These are phyloP conservation scores for Ophiostoma quercus DNA, from an alignment of 2,329 filamentous ascomycete genomes.

Conservation along the genomic window DNA sequence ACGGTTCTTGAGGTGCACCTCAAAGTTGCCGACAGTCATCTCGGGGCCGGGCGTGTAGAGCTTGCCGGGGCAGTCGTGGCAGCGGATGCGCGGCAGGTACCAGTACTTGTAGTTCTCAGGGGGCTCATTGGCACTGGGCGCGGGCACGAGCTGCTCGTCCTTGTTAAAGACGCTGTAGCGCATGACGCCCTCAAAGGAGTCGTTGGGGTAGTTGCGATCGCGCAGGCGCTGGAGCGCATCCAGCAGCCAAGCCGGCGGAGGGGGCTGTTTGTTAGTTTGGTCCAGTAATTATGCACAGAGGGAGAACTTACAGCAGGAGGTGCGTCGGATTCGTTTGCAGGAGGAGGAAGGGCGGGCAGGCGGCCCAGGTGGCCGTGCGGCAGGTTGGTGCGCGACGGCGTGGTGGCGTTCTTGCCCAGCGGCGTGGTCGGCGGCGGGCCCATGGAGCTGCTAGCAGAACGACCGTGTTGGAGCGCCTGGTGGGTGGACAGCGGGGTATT, in stretches of 20 bases:
- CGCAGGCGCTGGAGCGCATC: conserved; percentile 65
- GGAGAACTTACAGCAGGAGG: conserved; percentile 55
- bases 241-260: conserved; percentile 80
- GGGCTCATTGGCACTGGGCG: conserved; percentile 43
- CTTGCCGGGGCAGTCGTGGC: conserved; percentile 88
- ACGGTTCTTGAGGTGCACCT: conserved; percentile 84
- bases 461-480: conserved; percentile 39
- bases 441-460: conserved; percentile 49
- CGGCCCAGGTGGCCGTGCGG: conserved; percentile 57
- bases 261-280: conserved; percentile 53
- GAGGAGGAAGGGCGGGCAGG: conserved; percentile 61
- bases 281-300: conserved; percentile 20
- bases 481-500: conserved; percentile 37
- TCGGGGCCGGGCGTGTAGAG: conserved; percentile 87
- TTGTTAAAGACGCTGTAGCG: conserved; percentile 77
- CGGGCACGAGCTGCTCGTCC: conserved; percentile 60
- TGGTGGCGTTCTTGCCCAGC: conserved; percentile 29
- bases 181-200: conserved; percentile 87
- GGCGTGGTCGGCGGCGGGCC: conserved; percentile 48
- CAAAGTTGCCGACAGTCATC: conserved; percentile 82
- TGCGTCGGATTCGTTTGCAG: conserved; percentile 50
- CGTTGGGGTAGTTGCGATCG: conserved; percentile 65
- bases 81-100: conserved; percentile 84
- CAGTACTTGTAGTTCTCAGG: conserved; percentile 63
- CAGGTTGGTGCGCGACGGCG: conserved; percentile 27